phyloP scores from a whole-genome alignment of 2,329 filamentous ascomycete genomes.

The Xylariomycetidae sp. region DNA sequence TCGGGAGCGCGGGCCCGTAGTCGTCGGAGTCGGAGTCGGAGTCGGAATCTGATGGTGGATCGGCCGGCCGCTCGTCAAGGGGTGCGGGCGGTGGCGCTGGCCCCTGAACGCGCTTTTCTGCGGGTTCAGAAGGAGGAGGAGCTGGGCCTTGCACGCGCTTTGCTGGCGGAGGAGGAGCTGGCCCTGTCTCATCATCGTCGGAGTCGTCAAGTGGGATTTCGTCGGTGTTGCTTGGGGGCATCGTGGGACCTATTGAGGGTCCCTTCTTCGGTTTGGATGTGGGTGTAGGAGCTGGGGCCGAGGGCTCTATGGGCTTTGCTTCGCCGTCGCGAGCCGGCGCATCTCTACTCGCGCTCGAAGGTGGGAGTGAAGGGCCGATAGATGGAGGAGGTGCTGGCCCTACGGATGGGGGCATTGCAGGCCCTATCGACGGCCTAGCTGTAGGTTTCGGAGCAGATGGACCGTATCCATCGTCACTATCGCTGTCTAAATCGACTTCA shows the following conservation, averaged over 20 bases:
- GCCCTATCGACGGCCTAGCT: slow-evolving; percentile 4
- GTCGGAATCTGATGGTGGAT: slow-evolving; percentile 28
- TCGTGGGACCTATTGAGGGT: slow-evolving; percentile 17
- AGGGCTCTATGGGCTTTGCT: slow-evolving; percentile 17
- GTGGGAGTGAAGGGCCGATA: slow-evolving; percentile 7
- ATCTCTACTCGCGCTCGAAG: slow-evolving; percentile 37
- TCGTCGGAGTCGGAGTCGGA: slow-evolving; percentile 42
- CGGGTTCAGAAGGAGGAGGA: slow-evolving; percentile 10
- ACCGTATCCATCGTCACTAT: slow-evolving; percentile 22
- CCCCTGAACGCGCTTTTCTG: slow-evolving; percentile 32
- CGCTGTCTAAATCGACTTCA: slow-evolving; percentile 25
- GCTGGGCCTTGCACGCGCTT: background rate
- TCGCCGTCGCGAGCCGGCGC: slow-evolving; percentile 36
- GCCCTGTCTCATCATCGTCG: slow-evolving; percentile 14
- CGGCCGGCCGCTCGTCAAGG: slow-evolving; percentile 31
- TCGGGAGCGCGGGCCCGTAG: slow-evolving; percentile 56
- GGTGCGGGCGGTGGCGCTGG: slow-evolving; percentile 37
- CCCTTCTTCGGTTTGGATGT: slow-evolving; percentile 7
- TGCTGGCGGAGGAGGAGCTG: slow-evolving; percentile 9
- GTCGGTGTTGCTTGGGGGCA: slow-evolving; percentile 14
- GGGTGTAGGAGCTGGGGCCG: slow-evolving; percentile 10
- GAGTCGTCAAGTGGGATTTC: slow-evolving; percentile 17
- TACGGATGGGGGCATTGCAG: slow-evolving; percentile 8
- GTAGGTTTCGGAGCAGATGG: slow-evolving; percentile 10
- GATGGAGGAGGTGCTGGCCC: slow-evolving; percentile 8